Base-by-base conservation (phyloP, 2,329 filamentous ascomycete species). In the Microdochium nivale region DNA sequence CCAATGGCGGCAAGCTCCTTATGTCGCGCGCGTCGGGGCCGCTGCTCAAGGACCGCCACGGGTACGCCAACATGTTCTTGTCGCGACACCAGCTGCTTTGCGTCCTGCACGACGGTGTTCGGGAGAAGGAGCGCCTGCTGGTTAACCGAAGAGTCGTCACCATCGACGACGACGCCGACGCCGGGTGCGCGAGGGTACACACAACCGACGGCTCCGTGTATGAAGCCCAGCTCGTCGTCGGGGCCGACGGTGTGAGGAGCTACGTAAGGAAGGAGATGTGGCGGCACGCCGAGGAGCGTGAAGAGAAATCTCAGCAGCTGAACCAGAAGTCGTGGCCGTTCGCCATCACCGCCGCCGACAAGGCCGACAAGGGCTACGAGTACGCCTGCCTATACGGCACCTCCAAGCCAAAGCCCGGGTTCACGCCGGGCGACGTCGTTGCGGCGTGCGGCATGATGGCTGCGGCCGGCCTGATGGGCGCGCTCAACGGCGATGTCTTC, bases 221-320 rank as follows among this genome's bases (percentile, higher is more conserved):
- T 32, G 40, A 55, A 1, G 70, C 67, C 0, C 60, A 65, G n/a
- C 54, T 74, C 0, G 55, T 74, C 0, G 59, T 73, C 0, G 70
- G 71, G 0, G 65, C 67, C 0, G 71, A 74, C 47, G 71, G 72
- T 1, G 62, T 74, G n/a, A 62, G 71, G 51, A 74, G 71, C 55
- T 55, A 52, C 0, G 60, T 70, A 1, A 58, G 72, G 8, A 44
- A 55, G 2, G 63, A 68, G 52, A 65, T 70, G 59, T 54, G 30
- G 56, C 53, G 32, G 49, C 25, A 44, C 40, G 40, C 40, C 16
- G 40, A 23, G 21, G 40, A 44, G 40, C 40, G 10, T 4, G n/a
- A 44, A 19, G 7, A 44, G 40, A 44, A 44, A 13, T 7, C 16
- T 16, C 7, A 44, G 19, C 21, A 44, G 21, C 14, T 19, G 16